These are phyloP conservation scores for Fraxinus floribunda DNA, from an alignment of 305 asterid genomes.

Conservation along the genomic window DNA sequence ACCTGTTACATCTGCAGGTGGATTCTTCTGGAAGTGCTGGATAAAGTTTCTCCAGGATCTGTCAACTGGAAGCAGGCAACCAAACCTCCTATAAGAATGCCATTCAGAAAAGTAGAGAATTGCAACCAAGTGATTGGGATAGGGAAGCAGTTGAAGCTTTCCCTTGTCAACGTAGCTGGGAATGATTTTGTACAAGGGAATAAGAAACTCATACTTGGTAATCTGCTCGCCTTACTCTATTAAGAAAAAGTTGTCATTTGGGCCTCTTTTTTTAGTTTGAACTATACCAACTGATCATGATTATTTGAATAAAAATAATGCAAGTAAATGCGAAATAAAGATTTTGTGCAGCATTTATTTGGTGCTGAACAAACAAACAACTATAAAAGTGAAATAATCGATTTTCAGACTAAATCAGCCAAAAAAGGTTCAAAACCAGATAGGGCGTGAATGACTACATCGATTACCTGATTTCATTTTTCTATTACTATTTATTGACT, in stretches of 20 bases:
- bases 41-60: conserved; percentile 70
- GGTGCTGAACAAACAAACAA: background rate
- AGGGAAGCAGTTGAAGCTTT: conserved; percentile 78
- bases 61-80: conserved; percentile 85
- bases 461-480: background rate
- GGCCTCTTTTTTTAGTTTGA: background rate
- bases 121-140: conserved; percentile 83
- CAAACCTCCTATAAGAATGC: conserved; percentile 92
- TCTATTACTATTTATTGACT: background rate
- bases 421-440: background rate
- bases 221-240: conserved; percentile 26
- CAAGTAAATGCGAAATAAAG: background rate
- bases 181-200: conserved; percentile 93
- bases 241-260: background rate
- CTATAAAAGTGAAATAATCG: background rate
- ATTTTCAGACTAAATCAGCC: background rate
- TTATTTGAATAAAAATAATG: background rate
- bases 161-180: conserved; percentile 88
- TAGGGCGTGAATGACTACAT: background rate
- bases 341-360: background rate
- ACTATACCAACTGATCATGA: background rate
- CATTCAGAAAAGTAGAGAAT: conserved; percentile 84
- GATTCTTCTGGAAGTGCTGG: conserved; percentile 80
- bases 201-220: conserved; percentile 90
- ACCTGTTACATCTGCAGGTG: conserved; percentile 47